phyloP scores from a whole-genome alignment of 23 red algal genomes.

The Cyanidioschyzon merolae region DNA sequence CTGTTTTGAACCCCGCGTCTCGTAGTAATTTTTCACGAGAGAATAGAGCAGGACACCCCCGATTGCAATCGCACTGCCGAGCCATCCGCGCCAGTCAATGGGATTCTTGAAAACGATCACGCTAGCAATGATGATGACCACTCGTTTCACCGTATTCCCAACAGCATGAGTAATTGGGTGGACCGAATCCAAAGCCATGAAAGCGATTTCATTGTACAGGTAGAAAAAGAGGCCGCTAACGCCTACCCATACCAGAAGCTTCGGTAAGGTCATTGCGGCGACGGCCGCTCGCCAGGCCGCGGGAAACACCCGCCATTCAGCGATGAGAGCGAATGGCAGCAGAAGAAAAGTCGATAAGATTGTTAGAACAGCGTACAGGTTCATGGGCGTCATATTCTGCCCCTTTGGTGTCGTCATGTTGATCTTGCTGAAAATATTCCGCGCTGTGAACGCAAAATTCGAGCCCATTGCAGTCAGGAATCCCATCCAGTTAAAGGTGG shows the following conservation, averaged over 20 bases:
- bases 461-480: conserved; percentile 86
- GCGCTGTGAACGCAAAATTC: conserved; percentile 74
- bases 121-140: conserved; percentile 71
- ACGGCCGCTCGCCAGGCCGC: conserved; percentile 55
- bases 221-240: conserved; percentile 67
- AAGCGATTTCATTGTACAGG: conserved; percentile 88
- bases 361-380: conserved; percentile 76
- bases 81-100: conserved; percentile 54
- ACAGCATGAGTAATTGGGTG: conserved; percentile 67
- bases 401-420: conserved; percentile 81
- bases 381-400: conserved; percentile 51
- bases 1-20: background rate
- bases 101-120: conserved; percentile 77
- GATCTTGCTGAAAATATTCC: conserved; percentile 80
- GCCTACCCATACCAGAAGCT: conserved; percentile 38
- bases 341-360: conserved; percentile 66
- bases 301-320: conserved; percentile 34
- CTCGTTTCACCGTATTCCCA: conserved; percentile 87
- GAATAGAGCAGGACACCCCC: conserved; percentile 65
- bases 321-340: conserved; percentile 65
- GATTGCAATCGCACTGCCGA: conserved; percentile 65
- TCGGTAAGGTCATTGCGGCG: conserved; percentile 60
- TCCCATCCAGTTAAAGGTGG: conserved; percentile 75
- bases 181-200: conserved; percentile 57
- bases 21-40: conserved; percentile 65